Base-by-base conservation (phyloP, 2,329 filamentous ascomycete genomes). In the Lachnellula subtilissima region DNA sequence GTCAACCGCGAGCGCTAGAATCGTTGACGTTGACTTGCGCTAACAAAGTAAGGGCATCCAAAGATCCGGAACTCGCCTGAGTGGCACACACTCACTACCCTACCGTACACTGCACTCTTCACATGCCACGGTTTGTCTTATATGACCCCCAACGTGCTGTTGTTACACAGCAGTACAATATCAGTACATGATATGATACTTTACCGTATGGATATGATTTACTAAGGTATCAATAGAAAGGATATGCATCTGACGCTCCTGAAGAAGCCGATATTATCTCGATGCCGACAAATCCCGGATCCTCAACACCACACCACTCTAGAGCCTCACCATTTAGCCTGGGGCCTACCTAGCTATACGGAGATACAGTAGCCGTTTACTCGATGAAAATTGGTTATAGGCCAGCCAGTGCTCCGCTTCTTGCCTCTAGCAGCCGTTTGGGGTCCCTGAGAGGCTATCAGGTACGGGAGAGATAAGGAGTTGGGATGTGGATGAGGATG, bases 321-420 rank as follows among this genome's bases (percentile, higher is more conserved):
- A 35, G 4, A 42, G 42, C 28, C 40, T 23, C 17, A 14, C 37
- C 15, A 12, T 43, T 17, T 54, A 49, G 42, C 39, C 17, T 35
- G 17, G 37, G 14, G 36, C 35, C 43, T 47, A 42, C 35, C 32
- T 50, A 42, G 28, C 28, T 32, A 3, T 32, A n/a, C n/a, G n/a
- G n/a, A 11, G 35, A 42, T 22, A 19, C 19, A 19, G 19, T 19
- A 22, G 17, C 28, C 42, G 25, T 60, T 64, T 61, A 64, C 60
- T 64, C 60, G 58, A 62, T 64, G 23, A 32, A 61, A 61, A 64
- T 47, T 54, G 14, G 51, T 40, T 52, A 62, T 54, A 55, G 49
- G 55, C 23, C 45, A 12, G 28, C 14, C 42, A 9, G 42, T 12
- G 23, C 42, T 11, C n/a, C n/a, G 19, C 25, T 50, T 52, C 39